phyloP scores from a whole-genome alignment of 2,329 filamentous ascomycete genomes.

The Apiospora malaysiana region DNA sequence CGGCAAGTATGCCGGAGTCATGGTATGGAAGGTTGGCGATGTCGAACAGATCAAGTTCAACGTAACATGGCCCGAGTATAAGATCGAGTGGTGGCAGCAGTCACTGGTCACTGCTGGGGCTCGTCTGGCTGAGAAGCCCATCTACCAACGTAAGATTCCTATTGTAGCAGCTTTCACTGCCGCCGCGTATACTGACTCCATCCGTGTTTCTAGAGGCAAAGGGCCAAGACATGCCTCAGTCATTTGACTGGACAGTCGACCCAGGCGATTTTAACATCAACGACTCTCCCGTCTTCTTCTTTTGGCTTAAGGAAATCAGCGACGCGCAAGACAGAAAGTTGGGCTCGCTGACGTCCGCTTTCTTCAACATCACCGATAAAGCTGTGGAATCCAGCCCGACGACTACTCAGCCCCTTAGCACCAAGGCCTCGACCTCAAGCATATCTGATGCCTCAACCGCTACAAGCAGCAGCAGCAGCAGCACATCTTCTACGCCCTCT shows the following conservation, averaged over 20 bases:
- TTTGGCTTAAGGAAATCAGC: background rate
- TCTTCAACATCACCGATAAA: background rate
- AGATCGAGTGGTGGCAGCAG: constrained; percentile 6
- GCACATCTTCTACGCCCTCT: background rate
- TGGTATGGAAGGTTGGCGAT: background rate
- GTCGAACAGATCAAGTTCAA: background rate
- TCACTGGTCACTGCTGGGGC: background rate
- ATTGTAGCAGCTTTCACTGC: background rate
- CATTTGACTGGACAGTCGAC: background rate
- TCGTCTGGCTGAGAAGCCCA: background rate
- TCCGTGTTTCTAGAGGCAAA: background rate
- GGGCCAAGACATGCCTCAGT: background rate
- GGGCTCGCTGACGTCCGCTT: background rate
- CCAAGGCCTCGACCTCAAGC: background rate
- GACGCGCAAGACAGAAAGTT: background rate
- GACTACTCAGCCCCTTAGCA: background rate
- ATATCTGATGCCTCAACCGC: background rate
- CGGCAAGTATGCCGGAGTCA: background rate
- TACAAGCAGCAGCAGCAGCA: background rate
- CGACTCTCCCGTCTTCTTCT: constrained; percentile 1
- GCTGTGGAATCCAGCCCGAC: background rate
- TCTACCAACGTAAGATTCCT: constrained; percentile 6
- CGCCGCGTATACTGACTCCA: background rate
- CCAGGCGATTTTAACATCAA: background rate
- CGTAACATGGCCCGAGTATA: background rate